phyloP scores from a whole-genome alignment of 2,329 filamentous ascomycete species.

The Nannizziopsis arthrosporioides region DNA sequence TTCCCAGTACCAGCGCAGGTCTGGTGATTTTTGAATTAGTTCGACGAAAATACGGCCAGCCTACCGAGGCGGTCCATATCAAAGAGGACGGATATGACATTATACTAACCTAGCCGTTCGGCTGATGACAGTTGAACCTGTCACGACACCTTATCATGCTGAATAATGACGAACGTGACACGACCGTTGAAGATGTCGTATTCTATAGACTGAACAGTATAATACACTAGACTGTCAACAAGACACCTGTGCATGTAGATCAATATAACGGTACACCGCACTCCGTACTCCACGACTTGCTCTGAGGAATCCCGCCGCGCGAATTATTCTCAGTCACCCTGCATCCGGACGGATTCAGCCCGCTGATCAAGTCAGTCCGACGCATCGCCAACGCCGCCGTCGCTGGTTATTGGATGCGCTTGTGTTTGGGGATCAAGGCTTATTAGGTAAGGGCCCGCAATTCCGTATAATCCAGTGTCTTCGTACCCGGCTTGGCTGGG shows the following conservation, averaged over 20 bases:
- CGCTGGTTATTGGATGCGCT: conserved; percentile 1
- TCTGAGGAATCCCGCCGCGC: too few relatives aligned
- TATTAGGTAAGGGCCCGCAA: conserved; percentile 7
- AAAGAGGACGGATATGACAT: conserved; percentile 52
- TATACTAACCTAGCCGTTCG: conserved; percentile 31
- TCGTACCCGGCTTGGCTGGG: conserved; percentile 9
- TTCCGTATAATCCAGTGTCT: background rate
- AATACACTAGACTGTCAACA: too few relatives aligned
- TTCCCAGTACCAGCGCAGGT: conserved; percentile 53
- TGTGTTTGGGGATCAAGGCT: background rate
- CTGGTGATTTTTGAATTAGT: conserved; percentile 55
- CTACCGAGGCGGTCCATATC: conserved; percentile 44
- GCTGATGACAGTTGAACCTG: too few relatives aligned
- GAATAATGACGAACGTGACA: too few relatives aligned
- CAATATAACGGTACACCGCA: too few relatives aligned
- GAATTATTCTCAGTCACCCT: background rate
- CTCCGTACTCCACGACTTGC: too few relatives aligned
- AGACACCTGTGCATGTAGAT: too few relatives aligned
- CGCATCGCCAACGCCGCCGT: background rate
- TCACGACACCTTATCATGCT: too few relatives aligned
- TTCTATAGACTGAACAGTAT: too few relatives aligned
- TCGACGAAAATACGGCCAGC: conserved; percentile 47
- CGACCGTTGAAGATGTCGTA: too few relatives aligned
- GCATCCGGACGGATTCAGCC: too few relatives aligned
- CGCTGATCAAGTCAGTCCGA: conserved; percentile 7